Base-by-base conservation (phyloP, 805 yeast genomes). In the Citeromyces nyonsensis region DNA sequence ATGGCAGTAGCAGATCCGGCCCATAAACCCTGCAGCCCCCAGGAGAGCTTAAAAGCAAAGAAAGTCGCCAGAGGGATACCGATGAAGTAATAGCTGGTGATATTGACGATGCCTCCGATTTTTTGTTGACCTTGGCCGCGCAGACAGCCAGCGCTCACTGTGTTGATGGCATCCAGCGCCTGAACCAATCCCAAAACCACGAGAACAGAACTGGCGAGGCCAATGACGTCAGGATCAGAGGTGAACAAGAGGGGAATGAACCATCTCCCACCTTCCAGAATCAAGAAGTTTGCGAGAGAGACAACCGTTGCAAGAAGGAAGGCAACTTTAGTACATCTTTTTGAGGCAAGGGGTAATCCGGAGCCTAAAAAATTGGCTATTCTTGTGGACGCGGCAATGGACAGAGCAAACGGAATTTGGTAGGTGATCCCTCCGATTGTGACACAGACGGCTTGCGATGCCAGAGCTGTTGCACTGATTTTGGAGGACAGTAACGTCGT, bases 281-380 rank as follows among this genome's bases (percentile, higher is more conserved):
- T 38, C 3, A 47, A 35, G 18, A 39, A 40, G 37, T 54, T 49
- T 12, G 46, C 12, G 3, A 41, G 4, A 4, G 52, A 49, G 29
- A 52, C 37, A 10, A 35, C 31, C 1, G 37, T 27, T 4, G 54
- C 48, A 26, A 48, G 36, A 3, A 45, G 30, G 30, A 48, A 43
- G n/a, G 49, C 47, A 39, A 49, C 43, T 20, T 42, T 37, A 12
- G 56, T 43, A 1, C 56, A 38, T 0, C 39, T 40, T 9, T 28
- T 34, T 3, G 59, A 56, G 15, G 56, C 52, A 6, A 39, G 31
- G 22, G 53, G 25, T 2, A 53, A 48, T 33, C 45, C 44, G 1
- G 83, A 80, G 15, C 91, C 91, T 35, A 80, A 64, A 39, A 61
- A 75, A 61, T 81, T 76, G 4, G 88, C 88, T 12, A 79, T 66